A percentile compares a stretch with the other conserved stretches of the same genome.
phyloP scores from a whole-genome alignment of 2,329 filamentous ascomycete genomes.

The Colletotrichum sublineola region DNA sequence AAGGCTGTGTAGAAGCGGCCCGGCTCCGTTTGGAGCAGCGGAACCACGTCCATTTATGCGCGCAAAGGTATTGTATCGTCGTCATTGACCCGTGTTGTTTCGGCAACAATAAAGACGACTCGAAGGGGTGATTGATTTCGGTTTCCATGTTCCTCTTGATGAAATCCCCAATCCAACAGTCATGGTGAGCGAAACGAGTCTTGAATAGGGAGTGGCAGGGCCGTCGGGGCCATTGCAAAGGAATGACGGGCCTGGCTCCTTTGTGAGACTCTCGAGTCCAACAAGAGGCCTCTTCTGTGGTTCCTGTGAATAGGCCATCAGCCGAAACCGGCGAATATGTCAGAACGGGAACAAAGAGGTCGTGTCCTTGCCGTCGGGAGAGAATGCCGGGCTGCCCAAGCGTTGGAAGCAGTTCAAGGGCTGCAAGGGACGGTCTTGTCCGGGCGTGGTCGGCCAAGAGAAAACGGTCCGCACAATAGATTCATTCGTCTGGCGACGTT shows the following conservation, averaged over 20 bases:
- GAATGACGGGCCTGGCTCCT: neutral
- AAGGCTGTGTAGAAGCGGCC: neutral
- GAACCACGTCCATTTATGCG: neutral
- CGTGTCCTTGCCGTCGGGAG: neutral
- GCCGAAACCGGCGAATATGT: neutral
- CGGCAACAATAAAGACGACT: neutral
- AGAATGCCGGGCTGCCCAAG: neutral
- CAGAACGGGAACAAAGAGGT: neutral
- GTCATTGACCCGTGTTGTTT: neutral
- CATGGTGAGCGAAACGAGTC: neutral
- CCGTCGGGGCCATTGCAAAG: neutral
- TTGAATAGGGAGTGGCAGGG: neutral
- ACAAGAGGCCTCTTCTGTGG: neutral
- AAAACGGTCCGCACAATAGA: too few relatives aligned
- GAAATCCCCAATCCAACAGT: neutral
- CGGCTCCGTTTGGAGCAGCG: neutral
- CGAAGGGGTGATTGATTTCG: too few relatives aligned
- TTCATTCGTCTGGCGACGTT: too few relatives aligned
- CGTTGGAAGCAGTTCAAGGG: neutral
- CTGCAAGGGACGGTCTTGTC: neutral
- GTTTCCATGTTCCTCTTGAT: neutral
- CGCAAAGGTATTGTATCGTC: neutral
- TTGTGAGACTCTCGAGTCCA: neutral
- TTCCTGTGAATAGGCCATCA: neutral
- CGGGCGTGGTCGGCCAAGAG: too few relatives aligned